Evolutionary conservation across 805 yeast species (phyloP), one percentile per base, ranked within the genome.

Genomic region (Pichia nakasei): DNA sequence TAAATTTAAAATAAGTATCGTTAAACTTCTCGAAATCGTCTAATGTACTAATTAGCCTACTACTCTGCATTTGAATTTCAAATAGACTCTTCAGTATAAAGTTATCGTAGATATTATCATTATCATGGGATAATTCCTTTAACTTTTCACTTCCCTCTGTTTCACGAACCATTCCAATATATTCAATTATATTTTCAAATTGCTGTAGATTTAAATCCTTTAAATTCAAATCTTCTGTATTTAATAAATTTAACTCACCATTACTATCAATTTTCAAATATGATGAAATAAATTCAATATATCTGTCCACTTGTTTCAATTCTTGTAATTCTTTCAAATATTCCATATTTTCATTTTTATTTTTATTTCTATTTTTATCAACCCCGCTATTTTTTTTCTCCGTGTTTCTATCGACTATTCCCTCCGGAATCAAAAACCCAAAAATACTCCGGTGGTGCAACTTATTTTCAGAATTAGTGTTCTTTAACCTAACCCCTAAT

Each of bases 41-140:
- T 41, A 76, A 63, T 0, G 69, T 55, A 15, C 67, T 62, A 22
- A 85, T 67, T 8, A 81, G 46, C 42, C 73, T 75, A 0, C 81
- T 66, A 17, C 85, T 75, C 31, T 78, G 60, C 48, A 78, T 76
- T 58, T 86, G 95, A 22, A 85, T 65, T 55, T 85, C 91, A 45
- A 85, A 70, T 79, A 85, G 70, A 52, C 82, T 85, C 46, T 79
- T 69, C 47, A 75, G 50, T 27, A 75, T 35, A 9, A 44, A 42
- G 18, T 42, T 44, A 13, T 40, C 34, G 29, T 40, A 29, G n/a
- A n/a, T n/a, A n/a, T n/a, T n/a, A n/a, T n/a, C n/a, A n/a, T n/a
- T n/a, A n/a, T n/a, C n/a, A n/a, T n/a, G n/a, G n/a, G n/a, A n/a
- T n/a, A n/a, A n/a, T n/a, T n/a, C n/a, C n/a, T n/a, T n/a, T n/a